Conservation (phyloP, 208 protist species). For the Crithidia thermophila region DNA sequence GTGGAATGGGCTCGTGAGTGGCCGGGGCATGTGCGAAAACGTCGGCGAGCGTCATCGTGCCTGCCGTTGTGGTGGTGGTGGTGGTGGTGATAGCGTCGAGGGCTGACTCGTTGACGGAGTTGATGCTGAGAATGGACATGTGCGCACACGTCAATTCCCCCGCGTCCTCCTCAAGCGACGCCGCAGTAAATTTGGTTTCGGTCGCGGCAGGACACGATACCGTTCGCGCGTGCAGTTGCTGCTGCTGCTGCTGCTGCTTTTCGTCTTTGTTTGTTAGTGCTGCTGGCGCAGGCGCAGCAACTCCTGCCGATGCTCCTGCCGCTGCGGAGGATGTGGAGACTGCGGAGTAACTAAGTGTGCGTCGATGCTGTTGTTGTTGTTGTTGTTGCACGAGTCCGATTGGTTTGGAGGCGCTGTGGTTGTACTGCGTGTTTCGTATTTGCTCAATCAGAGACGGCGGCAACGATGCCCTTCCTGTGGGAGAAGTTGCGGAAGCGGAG, state of each 20-base stretch:
- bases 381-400: too few relatives aligned
- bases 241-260: neutral
- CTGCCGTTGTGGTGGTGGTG: too few relatives aligned
- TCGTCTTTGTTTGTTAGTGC: neutral
- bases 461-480: too few relatives aligned
- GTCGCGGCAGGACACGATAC: neutral
- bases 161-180: too few relatives aligned
- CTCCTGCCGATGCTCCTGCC: neutral
- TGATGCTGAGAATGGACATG: neutral
- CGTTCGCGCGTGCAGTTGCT: neutral
- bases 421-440: neutral
- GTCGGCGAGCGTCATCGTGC: neutral
- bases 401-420: neutral
- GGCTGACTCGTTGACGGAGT: neutral
- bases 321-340: neutral
- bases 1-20: neutral
- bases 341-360: neutral
- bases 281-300: neutral
- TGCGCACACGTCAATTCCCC: too few relatives aligned
- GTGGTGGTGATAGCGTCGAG: too few relatives aligned
- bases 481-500: too few relatives aligned
- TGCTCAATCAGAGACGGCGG: neutral
- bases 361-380: conserved; percentile 7
- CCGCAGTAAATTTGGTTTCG: neutral
- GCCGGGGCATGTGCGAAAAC: neutral